These are phyloP conservation scores for Fraxinus excelsior DNA, from an alignment of 257 asterid species.

Conservation along the genomic window DNA sequence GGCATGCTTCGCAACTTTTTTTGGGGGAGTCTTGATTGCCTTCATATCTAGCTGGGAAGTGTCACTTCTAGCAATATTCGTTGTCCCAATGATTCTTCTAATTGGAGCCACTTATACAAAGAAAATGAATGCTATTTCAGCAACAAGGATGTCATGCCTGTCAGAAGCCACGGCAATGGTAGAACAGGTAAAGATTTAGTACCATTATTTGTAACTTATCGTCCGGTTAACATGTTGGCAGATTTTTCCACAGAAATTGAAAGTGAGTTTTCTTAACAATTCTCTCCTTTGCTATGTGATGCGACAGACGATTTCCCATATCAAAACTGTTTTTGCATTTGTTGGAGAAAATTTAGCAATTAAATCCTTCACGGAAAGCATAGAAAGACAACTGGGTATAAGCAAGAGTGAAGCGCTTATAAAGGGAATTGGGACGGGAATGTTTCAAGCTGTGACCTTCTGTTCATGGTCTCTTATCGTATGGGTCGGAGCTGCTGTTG, in stretches of 20 bases:
- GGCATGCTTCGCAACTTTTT: slow-evolving; percentile 72
- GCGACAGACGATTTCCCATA: slow-evolving; percentile 73
- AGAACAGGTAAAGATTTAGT: slow-evolving; percentile 59
- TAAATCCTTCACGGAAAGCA: slow-evolving; percentile 56
- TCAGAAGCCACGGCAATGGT: slow-evolving; percentile 78
- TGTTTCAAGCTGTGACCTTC: slow-evolving; percentile 76
- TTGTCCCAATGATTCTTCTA: slow-evolving; percentile 66
- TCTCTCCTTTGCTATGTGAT: slow-evolving; percentile 24
- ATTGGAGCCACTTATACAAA: slow-evolving; percentile 72
- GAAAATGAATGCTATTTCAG: slow-evolving; percentile 66
- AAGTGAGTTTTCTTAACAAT: neutral
- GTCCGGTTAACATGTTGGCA: slow-evolving; percentile 1
- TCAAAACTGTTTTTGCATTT: slow-evolving; percentile 80
- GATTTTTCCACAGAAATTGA: slow-evolving; percentile 1
- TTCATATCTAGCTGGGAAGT: slow-evolving; percentile 82
- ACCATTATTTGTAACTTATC: neutral
- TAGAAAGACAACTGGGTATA: slow-evolving; percentile 47
- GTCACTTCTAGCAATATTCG: slow-evolving; percentile 69
- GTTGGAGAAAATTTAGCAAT: slow-evolving; percentile 75
- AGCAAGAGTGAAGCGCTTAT: slow-evolving; percentile 67
- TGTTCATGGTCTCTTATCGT: slow-evolving; percentile 86
- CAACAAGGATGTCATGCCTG: slow-evolving; percentile 55
- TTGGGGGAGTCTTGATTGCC: slow-evolving; percentile 72
- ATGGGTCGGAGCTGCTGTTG: slow-evolving; percentile 81
- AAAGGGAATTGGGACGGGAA: slow-evolving; percentile 83